These are phyloP conservation scores for Chaetomium tenue DNA, from an alignment of 495 filamentous ascomycete genomes.

Conservation along the genomic window DNA sequence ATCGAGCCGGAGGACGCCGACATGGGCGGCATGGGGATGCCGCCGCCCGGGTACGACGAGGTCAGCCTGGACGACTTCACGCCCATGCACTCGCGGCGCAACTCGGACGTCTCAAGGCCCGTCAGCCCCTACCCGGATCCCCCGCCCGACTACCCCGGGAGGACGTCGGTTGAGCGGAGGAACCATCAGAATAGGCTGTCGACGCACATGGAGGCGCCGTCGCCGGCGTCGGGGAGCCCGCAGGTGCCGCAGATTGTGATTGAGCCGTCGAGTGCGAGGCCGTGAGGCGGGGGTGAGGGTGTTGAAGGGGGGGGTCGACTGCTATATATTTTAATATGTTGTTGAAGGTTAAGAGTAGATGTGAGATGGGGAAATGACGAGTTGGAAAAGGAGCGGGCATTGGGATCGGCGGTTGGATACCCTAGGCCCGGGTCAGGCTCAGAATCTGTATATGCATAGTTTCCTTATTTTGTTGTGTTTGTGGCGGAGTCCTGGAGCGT, in stretches of 20 bases:
- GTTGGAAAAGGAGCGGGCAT: background rate
- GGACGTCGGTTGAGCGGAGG: background rate
- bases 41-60: constrained; percentile 56
- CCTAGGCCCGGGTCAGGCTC: background rate
- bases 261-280: constrained; percentile 48
- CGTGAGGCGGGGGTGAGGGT: constrained; percentile 23
- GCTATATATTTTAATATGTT: constrained; percentile 1
- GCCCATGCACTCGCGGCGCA: constrained; percentile 33
- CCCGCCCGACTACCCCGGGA: constrained; percentile 52
- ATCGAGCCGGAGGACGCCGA: constrained; percentile 48
- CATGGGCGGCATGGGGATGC: constrained; percentile 50
- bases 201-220: constrained; percentile 35
- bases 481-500: background rate
- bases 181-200: constrained; percentile 34
- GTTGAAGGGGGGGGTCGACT: background rate
- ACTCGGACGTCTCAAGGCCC: constrained; percentile 30
- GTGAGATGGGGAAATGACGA: background rate
- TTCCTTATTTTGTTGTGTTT: background rate
- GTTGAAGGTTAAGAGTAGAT: background rate
- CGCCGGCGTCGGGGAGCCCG: constrained; percentile 12
- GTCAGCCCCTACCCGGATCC: constrained; percentile 41
- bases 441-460: background rate
- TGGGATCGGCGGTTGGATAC: background rate
- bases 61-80: constrained; percentile 49
- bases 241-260: constrained; percentile 53